These are phyloP conservation scores for Aspergillus ustus DNA, from an alignment of 2,329 filamentous ascomycete species.

Conservation along the genomic window DNA sequence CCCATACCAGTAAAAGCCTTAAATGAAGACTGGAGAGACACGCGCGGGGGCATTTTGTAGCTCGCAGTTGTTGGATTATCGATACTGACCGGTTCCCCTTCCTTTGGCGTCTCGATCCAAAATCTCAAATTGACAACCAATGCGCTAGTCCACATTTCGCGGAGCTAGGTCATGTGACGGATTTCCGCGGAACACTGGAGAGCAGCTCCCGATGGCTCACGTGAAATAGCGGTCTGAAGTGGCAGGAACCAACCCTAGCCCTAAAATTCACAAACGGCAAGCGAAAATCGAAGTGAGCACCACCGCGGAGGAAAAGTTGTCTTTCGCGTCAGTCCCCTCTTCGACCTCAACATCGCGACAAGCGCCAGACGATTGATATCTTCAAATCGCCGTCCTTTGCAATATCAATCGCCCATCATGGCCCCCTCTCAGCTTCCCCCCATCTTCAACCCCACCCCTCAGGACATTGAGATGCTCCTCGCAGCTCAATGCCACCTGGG, in stretches of 20 bases:
- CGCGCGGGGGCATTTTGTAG: slow-evolving; percentile 68
- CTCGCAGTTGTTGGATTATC: background rate
- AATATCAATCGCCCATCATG: slow-evolving; percentile 74
- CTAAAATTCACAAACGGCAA: slow-evolving; percentile 46
- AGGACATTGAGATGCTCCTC: slow-evolving; percentile 99
- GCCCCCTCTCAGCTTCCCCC: slow-evolving; percentile 92
- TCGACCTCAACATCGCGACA: slow-evolving; percentile 43
- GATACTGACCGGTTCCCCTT: slow-evolving; percentile 2
- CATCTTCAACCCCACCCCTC: slow-evolving; percentile 93
- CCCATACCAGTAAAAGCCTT: slow-evolving; percentile 64
- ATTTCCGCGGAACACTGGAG: background rate
- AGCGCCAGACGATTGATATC: slow-evolving; percentile 53
- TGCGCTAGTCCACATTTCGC: slow-evolving; percentile 32
- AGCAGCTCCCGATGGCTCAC: background rate
- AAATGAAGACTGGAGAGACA: slow-evolving; percentile 65
- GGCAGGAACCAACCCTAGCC: slow-evolving; percentile 36
- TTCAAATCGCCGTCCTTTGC: slow-evolving; percentile 39
- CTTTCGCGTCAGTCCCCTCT: slow-evolving; percentile 37
- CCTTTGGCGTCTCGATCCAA: background rate
- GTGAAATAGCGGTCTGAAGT: background rate
- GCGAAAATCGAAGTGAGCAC: slow-evolving; percentile 40
- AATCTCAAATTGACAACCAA: slow-evolving; percentile 32
- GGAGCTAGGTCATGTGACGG: slow-evolving; percentile 23
- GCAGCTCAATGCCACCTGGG: slow-evolving; percentile 95
- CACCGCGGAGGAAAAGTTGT: slow-evolving; percentile 34